Evolutionary conservation across 495 filamentous ascomycete species (phyloP), one percentile per base, ranked within the genome.

Genomic region (Penicillium roqueforti): DNA sequence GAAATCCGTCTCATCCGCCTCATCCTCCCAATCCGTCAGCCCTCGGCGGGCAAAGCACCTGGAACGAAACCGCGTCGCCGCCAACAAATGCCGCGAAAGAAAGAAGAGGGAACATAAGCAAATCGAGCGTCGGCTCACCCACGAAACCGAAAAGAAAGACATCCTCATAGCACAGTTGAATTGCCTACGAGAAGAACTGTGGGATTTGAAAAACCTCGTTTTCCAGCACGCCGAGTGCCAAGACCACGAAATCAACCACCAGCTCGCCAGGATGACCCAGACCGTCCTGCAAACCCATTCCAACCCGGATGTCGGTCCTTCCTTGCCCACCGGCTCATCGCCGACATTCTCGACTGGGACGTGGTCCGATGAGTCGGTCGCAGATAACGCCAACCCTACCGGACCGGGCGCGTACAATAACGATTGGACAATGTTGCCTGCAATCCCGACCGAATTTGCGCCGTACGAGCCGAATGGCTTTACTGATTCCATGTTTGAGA

Each of bases 21-120:
- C 22, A 34, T 34, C 38, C 41, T 34, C 44, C 11, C 18, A 42
- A 29, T 14, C 48, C n/a, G 32, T 61, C n/a, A 57, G 43, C 39
- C 53, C 60, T 11, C 53, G 58, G 18, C 47, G 63, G 4, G 55
- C 60, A 23, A 56, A 46, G 25, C 63, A 63, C 38, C 60, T 66
- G 16, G 63, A 66, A 50, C 55, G 63, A 19, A 66, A 66, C 47
- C 57, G 63, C 14, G 47, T 66, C 39, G 61, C 63, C 31, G 63
- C 63, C n/a, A 66, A 59, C 50, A 66, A 66, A 45, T 66, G 63
- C 39, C 57, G 63, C 23, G 23, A 42, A 26, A 60, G 63, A 31
- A 63, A 57, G 23, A 66, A 66, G 55, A 25, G 39, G 0, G 57
- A 64, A 48, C 55, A 66, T 20, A 44, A 63, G 18, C 37, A 48